Percentiles rank a stretch among this genome's conserved stretches.
phyloP scores from a whole-genome alignment of 495 filamentous ascomycete genomes.

The Eremomyces bilateralis region DNA sequence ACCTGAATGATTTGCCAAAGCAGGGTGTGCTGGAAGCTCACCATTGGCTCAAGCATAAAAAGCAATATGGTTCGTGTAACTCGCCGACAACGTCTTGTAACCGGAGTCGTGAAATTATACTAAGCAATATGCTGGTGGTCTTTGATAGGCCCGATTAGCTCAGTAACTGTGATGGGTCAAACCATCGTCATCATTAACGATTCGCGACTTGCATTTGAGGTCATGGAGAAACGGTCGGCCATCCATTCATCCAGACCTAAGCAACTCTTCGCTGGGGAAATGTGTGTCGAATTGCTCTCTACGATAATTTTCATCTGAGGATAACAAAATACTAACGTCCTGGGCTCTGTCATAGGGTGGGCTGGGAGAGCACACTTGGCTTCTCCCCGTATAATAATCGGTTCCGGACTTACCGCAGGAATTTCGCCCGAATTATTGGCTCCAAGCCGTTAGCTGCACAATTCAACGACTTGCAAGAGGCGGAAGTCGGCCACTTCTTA shows the following conservation, averaged over 20 bases:
- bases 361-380: conserved; percentile 4
- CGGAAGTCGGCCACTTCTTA: conserved; percentile 4
- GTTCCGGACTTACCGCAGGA: background rate
- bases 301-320: too few relatives aligned
- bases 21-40: conserved; percentile 20
- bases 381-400: too few relatives aligned
- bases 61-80: conserved; percentile 19
- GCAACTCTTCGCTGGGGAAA: conserved; percentile 1
- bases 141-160: conserved; percentile 29
- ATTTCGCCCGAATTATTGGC: background rate
- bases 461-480: conserved; percentile 4
- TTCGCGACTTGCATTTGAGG: conserved; percentile 19
- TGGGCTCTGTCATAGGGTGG: conserved; percentile 1
- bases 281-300: conserved; percentile 6
- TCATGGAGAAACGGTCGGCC: conserved; percentile 25
- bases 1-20: conserved; percentile 24
- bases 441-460: background rate
- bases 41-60: conserved; percentile 31
- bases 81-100: too few relatives aligned
- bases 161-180: conserved; percentile 25
- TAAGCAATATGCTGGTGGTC: too few relatives aligned
- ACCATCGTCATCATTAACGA: conserved; percentile 29
- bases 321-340: too few relatives aligned
- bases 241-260: conserved; percentile 17
- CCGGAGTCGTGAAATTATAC: too few relatives aligned